These are phyloP conservation scores for Theileria equi DNA, from an alignment of 169 alveolate genomes.

Conservation along the genomic window DNA sequence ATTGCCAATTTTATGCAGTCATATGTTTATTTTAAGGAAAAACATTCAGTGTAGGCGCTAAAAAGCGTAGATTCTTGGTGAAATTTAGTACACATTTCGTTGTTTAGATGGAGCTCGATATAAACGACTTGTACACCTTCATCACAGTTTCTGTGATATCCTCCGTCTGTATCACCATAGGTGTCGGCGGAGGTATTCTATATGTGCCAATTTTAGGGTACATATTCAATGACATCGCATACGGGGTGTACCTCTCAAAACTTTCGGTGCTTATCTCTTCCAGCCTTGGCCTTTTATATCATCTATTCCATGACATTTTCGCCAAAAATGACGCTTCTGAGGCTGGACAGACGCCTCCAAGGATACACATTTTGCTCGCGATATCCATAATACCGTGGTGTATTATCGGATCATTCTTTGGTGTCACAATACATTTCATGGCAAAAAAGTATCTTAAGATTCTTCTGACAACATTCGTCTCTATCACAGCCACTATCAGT, in stretches of 20 bases:
- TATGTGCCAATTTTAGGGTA: slow-evolving; percentile 21
- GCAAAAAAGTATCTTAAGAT: slow-evolving; percentile 5
- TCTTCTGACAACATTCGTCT: background rate
- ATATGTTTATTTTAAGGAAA: no score
- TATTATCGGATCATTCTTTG: slow-evolving; percentile 10
- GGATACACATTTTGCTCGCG: slow-evolving; percentile 11
- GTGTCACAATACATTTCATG: slow-evolving; percentile 6
- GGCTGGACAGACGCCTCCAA: slow-evolving; percentile 6
- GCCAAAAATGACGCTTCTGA: background rate
- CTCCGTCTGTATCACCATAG: slow-evolving; percentile 11
- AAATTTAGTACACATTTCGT: background rate
- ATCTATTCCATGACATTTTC: background rate
- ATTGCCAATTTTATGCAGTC: no score
- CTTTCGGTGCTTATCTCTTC: slow-evolving; percentile 5
- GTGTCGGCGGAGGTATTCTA: slow-evolving; percentile 31
- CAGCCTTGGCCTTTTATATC: slow-evolving; percentile 1
- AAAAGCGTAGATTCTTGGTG: no score
- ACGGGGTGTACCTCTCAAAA: slow-evolving; percentile 18
- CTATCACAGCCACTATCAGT: background rate
- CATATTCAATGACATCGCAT: background rate
- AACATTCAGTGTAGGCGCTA: no score
- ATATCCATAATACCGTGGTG: slow-evolving; percentile 8
- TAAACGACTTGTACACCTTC: background rate
- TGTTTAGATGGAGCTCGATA: slow-evolving; percentile 8
- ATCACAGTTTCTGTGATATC: background rate